These are phyloP conservation scores for Wickerhamiella bombiphila DNA, from an alignment of 805 yeast genomes.

Conservation along the genomic window DNA sequence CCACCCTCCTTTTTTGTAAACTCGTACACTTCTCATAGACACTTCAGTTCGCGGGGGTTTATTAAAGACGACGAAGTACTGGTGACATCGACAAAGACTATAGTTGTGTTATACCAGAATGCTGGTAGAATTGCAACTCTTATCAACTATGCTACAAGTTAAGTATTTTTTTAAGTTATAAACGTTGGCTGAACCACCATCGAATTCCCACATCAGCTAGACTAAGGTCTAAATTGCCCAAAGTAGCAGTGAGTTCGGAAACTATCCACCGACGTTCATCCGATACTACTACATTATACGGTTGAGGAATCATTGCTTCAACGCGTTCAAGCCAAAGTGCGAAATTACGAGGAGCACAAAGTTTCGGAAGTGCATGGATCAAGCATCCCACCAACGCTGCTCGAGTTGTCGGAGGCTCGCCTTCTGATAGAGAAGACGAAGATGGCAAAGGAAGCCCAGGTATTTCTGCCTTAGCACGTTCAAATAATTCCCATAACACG, in stretches of 20 bases:
- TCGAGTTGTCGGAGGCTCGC: slow-evolving; percentile 28
- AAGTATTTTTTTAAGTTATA: neutral
- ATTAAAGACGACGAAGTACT: too few species aligned
- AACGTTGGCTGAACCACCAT: slow-evolving; percentile 19
- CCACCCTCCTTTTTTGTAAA: neutral
- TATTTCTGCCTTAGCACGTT: slow-evolving; percentile 18
- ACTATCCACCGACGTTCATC: slow-evolving; percentile 14
- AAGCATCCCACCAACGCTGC: slow-evolving; percentile 36
- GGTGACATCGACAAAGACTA: too few species aligned
- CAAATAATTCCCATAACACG: slow-evolving; percentile 31
- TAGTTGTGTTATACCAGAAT: neutral
- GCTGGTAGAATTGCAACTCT: too few species aligned
- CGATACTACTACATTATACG: slow-evolving; percentile 14
- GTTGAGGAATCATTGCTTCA: slow-evolving; percentile 20
- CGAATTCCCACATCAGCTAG: slow-evolving; percentile 21
- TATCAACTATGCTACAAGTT: slow-evolving; percentile 1
- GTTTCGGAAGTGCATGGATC: slow-evolving; percentile 38
- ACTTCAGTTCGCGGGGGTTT: too few species aligned
- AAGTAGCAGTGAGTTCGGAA: slow-evolving; percentile 12
- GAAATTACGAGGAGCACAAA: slow-evolving; percentile 30
- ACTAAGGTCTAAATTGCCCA: slow-evolving; percentile 13
- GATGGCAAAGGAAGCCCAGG: slow-evolving; percentile 29
- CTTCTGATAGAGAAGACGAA: too few species aligned
- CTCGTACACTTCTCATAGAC: neutral
- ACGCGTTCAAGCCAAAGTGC: slow-evolving; percentile 35